These are phyloP conservation scores for Sporothrix mexicana DNA, from an alignment of 2,329 filamentous ascomycete genomes.

Conservation along the genomic window DNA sequence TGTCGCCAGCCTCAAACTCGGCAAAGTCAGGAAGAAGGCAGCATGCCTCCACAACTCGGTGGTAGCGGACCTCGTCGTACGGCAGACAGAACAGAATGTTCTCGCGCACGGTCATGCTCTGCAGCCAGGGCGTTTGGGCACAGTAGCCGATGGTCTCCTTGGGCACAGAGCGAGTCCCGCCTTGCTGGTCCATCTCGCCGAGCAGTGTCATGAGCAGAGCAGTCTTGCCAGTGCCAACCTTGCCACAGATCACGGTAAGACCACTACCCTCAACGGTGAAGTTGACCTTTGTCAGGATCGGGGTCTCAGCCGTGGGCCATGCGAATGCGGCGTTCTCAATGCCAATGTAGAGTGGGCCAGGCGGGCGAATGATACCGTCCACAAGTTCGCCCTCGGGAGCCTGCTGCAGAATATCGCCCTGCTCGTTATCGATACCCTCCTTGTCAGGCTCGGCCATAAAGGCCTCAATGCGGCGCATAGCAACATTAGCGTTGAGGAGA, in stretches of 20 bases:
- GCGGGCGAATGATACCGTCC: slow-evolving; percentile 30
- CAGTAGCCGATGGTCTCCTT: slow-evolving; percentile 60
- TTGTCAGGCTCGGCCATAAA: slow-evolving; percentile 90
- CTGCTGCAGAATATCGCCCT: slow-evolving; percentile 37
- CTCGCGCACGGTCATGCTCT: slow-evolving; percentile 68
- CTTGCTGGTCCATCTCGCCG: slow-evolving; percentile 70
- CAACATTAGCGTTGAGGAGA: slow-evolving; percentile 80
- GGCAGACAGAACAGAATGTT: slow-evolving; percentile 67
- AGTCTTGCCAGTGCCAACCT: slow-evolving; percentile 67
- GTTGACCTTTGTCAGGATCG: slow-evolving; percentile 56
- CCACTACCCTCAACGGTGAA: slow-evolving; percentile 54
- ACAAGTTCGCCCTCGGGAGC: slow-evolving; percentile 20
- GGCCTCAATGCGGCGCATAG: slow-evolving; percentile 78
- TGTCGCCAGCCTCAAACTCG: slow-evolving; percentile 62
- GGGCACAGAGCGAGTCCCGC: slow-evolving; percentile 55
- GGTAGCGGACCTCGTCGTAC: slow-evolving; percentile 62
- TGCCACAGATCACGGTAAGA: slow-evolving; percentile 62
- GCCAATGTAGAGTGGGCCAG: slow-evolving; percentile 51
- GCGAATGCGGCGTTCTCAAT: slow-evolving; percentile 73
- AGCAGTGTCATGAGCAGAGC: slow-evolving; percentile 64
- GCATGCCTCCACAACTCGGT: slow-evolving; percentile 65
- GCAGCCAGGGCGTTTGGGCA: slow-evolving; percentile 68
- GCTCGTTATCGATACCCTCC: slow-evolving; percentile 53
- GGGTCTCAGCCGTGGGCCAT: slow-evolving; percentile 72
- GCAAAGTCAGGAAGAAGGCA: slow-evolving; percentile 62